A percentile compares a stretch with the other conserved stretches of the same genome.
Conservation (phyloP, 495 filamentous ascomycete genomes). For the Lasiosphaeria hispida region DNA sequence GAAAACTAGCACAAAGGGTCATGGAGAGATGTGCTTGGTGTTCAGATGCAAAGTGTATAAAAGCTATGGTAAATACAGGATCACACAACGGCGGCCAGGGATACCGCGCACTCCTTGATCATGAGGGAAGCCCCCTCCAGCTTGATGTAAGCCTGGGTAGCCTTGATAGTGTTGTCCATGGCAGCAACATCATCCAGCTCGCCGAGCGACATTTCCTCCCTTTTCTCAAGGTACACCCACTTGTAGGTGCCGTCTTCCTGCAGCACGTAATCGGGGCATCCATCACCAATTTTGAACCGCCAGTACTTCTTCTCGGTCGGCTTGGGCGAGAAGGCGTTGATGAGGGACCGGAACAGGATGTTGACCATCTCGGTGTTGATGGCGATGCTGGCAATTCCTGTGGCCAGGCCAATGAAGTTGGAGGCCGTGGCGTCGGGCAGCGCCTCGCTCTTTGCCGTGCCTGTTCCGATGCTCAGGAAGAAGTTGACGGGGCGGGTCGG, state of each 20-base stretch:
- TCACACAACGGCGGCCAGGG: too few species aligned
- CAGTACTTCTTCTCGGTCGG: neutral
- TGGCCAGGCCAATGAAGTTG: neutral
- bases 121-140: neutral
- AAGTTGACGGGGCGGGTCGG: neutral
- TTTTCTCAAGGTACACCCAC: neutral
- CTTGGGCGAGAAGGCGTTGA: constrained; percentile 1
- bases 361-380: constrained; percentile 1
- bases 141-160: neutral
- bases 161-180: neutral
- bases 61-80: too few species aligned
- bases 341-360: neutral
- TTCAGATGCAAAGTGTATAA: too few species aligned
- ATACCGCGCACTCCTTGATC: neutral
- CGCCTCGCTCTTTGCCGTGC: neutral
- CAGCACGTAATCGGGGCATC: neutral
- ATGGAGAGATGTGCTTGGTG: too few species aligned
- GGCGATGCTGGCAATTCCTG: neutral
- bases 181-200: constrained; percentile 3
- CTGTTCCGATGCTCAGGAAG: constrained; percentile 5
- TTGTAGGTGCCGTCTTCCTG: neutral
- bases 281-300: constrained; percentile 1
- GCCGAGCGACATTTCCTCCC: neutral
- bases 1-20: too few species aligned
- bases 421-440: neutral